These are phyloP conservation scores for Zymoseptoria tritici DNA, from an alignment of 2,329 filamentous ascomycete species.

Conservation along the genomic window DNA sequence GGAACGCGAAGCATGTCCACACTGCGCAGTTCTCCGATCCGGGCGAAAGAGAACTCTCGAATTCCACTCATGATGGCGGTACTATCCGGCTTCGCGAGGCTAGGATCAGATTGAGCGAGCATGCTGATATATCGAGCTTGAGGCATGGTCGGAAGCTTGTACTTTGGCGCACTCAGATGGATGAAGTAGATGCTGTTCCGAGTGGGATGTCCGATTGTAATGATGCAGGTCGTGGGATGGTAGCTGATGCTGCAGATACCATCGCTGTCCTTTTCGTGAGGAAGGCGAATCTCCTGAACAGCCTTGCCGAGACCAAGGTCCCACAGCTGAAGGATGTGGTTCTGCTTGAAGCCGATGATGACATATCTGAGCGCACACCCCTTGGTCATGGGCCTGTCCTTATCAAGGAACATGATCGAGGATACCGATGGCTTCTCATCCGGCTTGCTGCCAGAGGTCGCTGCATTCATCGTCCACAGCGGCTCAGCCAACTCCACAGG, in stretches of 20 bases:
- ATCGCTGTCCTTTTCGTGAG: constrained; percentile 72
- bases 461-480: constrained; percentile 73
- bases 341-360: constrained; percentile 97
- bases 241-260: constrained; percentile 97
- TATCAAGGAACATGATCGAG: constrained; percentile 91
- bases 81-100: constrained; percentile 77
- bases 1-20: constrained; percentile 76
- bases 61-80: constrained; percentile 97
- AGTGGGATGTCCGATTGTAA: constrained; percentile 90
- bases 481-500: constrained; percentile 67
- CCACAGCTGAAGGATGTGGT: constrained; percentile 97
- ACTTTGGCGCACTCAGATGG: constrained; percentile 88
- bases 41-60: constrained; percentile 85
- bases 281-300: constrained; percentile 93
- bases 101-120: constrained; percentile 62
- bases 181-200: constrained; percentile 97
- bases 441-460: constrained; percentile 24
- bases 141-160: constrained; percentile 69
- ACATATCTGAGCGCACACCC: constrained; percentile 86
- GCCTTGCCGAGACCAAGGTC: constrained; percentile 91
- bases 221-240: constrained; percentile 84
- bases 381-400: constrained; percentile 86
- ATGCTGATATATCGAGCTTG: constrained; percentile 83
- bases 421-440: constrained; percentile 91
- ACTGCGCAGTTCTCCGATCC: constrained; percentile 80